Base-by-base conservation (phyloP, 2,329 filamentous ascomycete genomes). In the Emergomyces africanus region DNA sequence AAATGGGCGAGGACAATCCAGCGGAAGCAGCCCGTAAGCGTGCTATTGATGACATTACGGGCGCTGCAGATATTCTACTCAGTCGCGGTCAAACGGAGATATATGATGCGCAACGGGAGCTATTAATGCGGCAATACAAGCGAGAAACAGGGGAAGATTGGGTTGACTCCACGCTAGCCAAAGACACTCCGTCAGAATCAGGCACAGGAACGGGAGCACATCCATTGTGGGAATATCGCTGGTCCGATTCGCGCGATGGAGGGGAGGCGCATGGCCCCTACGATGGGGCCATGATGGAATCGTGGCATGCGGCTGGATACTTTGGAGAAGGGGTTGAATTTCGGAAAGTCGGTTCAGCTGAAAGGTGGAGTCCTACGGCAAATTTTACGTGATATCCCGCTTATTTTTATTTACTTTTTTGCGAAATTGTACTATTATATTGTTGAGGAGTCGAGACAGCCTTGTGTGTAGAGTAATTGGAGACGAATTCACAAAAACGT, bases 271-370 rank as follows among this genome's bases (percentile, higher is more conserved):
- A 99, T 72, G 94, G 94, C 0, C 92, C 94, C 0, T 99, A 90
- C 71, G 90, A 96, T 69, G 83, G 81, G 8, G 72, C 80, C 5
- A 92, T 87, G 42, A 97, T 99, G 94, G 83, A 85, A 66, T 88
- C 89, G 2, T 99, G 94, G 94, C 84, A 87, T 65, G 84, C 89
- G 62, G 90, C 90, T 28, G 94, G 94, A 2, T 97, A 97, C 71
- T 99, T 99, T 73, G 87, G 85, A 14, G 87, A 94, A 63, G 73
- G 59, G 0, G 90, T 96, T 28, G 92, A 91, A 70, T 91, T 92
- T 66, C 81, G 84, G 63, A 77, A 74, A 61, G 80, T 75, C 6
- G 83, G 81, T 12, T 77, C 80, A 51, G 79, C 80, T 28, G 77
- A 73, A 25, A 71, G 72, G 12, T 88, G 85, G 85, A 78, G 68